A percentile compares a stretch with the other conserved stretches of the same genome.
Conservation (phyloP, 1,284 basidiomycete species). For the Lentinula novae-zelandiae region DNA sequence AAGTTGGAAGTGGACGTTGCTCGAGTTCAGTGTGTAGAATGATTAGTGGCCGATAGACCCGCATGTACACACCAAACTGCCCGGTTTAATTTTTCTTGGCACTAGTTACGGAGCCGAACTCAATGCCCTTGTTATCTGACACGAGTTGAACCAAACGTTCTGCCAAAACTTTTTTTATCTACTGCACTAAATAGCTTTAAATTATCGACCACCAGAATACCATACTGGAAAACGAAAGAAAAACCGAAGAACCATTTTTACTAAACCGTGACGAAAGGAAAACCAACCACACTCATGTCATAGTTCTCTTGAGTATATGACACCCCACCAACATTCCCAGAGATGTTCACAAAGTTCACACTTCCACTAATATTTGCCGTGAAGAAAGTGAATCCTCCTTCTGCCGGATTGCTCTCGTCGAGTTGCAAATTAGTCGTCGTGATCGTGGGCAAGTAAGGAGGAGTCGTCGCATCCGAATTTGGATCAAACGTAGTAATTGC, state of each 20-base stretch:
- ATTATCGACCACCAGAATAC: too few relatives aligned
- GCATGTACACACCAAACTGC: too few relatives aligned
- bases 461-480: not conserved
- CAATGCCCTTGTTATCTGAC: too few relatives aligned
- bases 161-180: too few relatives aligned
- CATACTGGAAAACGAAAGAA: too few relatives aligned
- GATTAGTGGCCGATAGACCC: too few relatives aligned
- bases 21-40: too few relatives aligned
- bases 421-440: not conserved
- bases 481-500: slow-evolving; percentile 4
- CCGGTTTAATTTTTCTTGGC: too few relatives aligned
- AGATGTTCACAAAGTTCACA: not conserved
- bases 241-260: not conserved
- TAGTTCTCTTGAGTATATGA: not conserved
- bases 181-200: too few relatives aligned
- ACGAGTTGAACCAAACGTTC: too few relatives aligned
- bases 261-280: not conserved
- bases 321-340: not conserved
- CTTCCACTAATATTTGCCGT: not conserved
- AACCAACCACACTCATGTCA: not conserved
- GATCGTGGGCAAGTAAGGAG: not conserved
- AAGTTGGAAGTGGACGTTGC: too few relatives aligned
- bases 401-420: not conserved
- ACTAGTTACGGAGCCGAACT: too few relatives aligned
- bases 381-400: slow-evolving; percentile 8